These are phyloP conservation scores for Rhodotorula glutinis DNA, from an alignment of 1,284 basidiomycete genomes.

Conservation along the genomic window DNA sequence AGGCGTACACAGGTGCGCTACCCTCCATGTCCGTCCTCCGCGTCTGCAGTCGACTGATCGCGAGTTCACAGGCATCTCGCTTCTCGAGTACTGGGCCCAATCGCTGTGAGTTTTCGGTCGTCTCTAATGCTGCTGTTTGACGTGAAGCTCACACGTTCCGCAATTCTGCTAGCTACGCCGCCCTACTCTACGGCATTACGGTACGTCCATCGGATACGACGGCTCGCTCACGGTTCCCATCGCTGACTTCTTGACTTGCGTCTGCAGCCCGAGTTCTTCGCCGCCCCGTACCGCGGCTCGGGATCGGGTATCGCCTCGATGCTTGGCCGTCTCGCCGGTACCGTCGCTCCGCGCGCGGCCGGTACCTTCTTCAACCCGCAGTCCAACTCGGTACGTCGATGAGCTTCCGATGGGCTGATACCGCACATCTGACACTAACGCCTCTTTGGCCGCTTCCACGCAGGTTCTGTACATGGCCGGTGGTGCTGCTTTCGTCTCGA, in stretches of 20 bases:
- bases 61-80: background rate
- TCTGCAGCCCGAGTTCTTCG: constrained; percentile 16
- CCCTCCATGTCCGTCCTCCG: constrained; percentile 22
- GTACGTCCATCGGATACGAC: no score
- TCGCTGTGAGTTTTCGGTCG: background rate
- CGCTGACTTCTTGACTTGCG: background rate
- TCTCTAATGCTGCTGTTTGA: background rate
- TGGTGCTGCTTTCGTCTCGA: constrained; percentile 6
- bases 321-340: constrained; percentile 44
- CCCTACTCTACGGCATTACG: constrained; percentile 16
- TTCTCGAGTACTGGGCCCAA: constrained; percentile 44
- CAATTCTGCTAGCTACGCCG: constrained; percentile 13
- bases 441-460: no score
- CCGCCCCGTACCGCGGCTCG: constrained; percentile 43
- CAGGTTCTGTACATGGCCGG: constrained; percentile 16
- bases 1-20: constrained; percentile 12
- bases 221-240: background rate
- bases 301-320: constrained; percentile 45
- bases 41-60: no score
- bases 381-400: background rate
- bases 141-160: no score
- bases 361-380: constrained; percentile 41
- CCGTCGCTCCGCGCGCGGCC: constrained; percentile 45
- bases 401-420: no score
- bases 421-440: no score